phyloP scores from a whole-genome alignment of 2,329 filamentous ascomycete species.

The Phaeosphaeria sp. region DNA sequence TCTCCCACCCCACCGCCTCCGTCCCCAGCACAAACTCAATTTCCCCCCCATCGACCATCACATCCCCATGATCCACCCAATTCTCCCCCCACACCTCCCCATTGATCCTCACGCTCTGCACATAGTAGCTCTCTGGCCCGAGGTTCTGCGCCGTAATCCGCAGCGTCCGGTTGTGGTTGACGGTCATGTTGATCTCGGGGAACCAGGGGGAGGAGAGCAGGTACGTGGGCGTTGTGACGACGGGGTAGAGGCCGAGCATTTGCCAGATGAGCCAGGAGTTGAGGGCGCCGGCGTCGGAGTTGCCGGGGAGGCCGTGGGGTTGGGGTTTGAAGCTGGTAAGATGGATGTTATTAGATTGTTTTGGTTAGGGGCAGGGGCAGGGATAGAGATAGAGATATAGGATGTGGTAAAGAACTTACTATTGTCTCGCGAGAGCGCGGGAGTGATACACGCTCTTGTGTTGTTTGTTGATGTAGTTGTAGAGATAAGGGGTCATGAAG shows the following conservation, averaged over 20 bases:
- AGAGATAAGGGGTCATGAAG: slow-evolving; percentile 69
- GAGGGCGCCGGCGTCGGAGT: slow-evolving; percentile 53
- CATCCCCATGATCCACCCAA: slow-evolving; percentile 71
- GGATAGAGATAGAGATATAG: slow-evolving; percentile 2
- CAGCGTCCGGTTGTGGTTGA: slow-evolving; percentile 59
- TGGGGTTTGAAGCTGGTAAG: slow-evolving; percentile 24
- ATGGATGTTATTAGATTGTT: too few species aligned
- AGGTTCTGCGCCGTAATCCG: slow-evolving; percentile 60
- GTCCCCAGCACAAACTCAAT: slow-evolving; percentile 58
- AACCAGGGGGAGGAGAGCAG: slow-evolving; percentile 59
- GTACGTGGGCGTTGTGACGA: slow-evolving; percentile 72
- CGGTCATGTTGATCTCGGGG: slow-evolving; percentile 62
- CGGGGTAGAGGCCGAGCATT: slow-evolving; percentile 54
- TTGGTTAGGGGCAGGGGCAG: too few species aligned
- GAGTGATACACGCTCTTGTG: slow-evolving; percentile 48
- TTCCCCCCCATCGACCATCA: slow-evolving; percentile 57
- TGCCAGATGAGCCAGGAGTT: slow-evolving; percentile 59
- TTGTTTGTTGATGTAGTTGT: slow-evolving; percentile 48
- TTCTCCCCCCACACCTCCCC: slow-evolving; percentile 66
- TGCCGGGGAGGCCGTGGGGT: slow-evolving; percentile 50
- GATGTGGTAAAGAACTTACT: slow-evolving; percentile 23
- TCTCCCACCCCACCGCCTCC: slow-evolving; percentile 55
- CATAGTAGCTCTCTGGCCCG: slow-evolving; percentile 60
- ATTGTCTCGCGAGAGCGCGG: slow-evolving; percentile 35
- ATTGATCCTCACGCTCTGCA: slow-evolving; percentile 71